Conservation (phyloP, 345 rosid species). For the Trapa bicornis region DNA sequence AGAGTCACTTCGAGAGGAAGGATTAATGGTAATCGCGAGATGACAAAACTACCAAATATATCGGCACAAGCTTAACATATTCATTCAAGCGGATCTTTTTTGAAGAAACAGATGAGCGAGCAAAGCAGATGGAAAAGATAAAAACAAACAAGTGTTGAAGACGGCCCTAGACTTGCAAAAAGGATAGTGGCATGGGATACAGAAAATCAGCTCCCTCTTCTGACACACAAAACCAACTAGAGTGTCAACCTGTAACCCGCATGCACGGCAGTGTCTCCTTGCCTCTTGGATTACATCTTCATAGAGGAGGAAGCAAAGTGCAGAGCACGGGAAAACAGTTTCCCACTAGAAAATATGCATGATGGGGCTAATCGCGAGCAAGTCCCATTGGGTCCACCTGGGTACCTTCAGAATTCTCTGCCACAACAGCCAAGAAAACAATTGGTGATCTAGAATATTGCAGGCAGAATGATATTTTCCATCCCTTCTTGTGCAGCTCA, state of each 20-base stretch:
- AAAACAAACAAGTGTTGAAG: background rate
- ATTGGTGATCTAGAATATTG: background rate
- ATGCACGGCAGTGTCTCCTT: background rate
- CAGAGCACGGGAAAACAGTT: background rate
- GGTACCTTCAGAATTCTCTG: background rate
- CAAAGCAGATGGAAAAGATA: background rate
- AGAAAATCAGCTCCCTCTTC: constrained; percentile 1
- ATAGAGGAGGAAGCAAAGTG: background rate
- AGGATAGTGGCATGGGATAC: background rate
- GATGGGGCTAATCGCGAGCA: background rate
- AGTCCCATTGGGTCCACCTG: background rate
- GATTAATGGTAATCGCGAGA: too few relatives aligned
- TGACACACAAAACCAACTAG: constrained; percentile 1
- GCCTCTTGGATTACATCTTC: background rate
- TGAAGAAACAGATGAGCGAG: background rate
- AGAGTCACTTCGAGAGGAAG: too few relatives aligned
- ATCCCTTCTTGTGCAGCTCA: background rate
- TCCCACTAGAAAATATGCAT: background rate
- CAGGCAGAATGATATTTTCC: background rate
- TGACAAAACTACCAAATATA: too few relatives aligned
- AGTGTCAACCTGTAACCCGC: background rate
- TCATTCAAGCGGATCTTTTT: background rate
- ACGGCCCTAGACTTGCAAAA: background rate
- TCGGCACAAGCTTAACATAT: too few relatives aligned
- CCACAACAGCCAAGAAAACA: background rate